Evolutionary conservation across 163 green algal genomes (phyloP).

Genomic region (Chlorella variabilis): DNA sequence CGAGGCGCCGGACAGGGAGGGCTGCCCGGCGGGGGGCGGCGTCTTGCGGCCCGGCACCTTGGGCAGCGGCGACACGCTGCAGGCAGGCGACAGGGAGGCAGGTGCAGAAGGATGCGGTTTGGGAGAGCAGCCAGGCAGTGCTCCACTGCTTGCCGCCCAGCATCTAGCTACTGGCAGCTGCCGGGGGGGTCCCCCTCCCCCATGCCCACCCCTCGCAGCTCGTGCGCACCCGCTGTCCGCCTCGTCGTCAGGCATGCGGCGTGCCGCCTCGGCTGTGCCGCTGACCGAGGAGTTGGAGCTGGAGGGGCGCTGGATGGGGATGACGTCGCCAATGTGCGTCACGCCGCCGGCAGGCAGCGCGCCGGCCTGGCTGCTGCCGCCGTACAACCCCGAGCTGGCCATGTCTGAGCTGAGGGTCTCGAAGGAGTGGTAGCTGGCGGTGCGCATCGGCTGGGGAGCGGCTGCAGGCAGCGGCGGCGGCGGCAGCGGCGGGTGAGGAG

Average conservation of each 20-base stretch:
- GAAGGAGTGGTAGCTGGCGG: slow-evolving; percentile 24
- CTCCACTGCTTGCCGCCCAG: no score
- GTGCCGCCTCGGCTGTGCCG: neutral
- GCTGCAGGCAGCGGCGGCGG: neutral
- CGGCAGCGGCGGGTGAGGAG: neutral
- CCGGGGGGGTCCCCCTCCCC: no score
- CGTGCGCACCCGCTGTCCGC: neutral
- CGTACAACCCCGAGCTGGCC: neutral
- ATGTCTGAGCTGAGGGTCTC: slow-evolving; percentile 9
- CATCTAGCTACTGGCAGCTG: no score
- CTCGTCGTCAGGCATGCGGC: neutral
- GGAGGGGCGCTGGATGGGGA: slow-evolving; percentile 11
- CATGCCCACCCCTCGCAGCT: no score
- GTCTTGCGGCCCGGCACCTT: neutral
- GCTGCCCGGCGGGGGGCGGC: neutral
- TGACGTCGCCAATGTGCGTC: slow-evolving; percentile 34
- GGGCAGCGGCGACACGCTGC: slow-evolving; percentile 29
- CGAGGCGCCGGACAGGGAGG: neutral
- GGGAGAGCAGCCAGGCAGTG: no score
- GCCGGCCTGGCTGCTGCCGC: neutral
- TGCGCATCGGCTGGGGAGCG: neutral
- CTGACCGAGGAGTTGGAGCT: slow-evolving; percentile 5
- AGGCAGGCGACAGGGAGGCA: neutral
- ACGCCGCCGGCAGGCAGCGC: neutral
- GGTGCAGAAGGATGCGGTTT: neutral